phyloP scores from a whole-genome alignment of 257 asterid species.

The Marsdenia floribunda region DNA sequence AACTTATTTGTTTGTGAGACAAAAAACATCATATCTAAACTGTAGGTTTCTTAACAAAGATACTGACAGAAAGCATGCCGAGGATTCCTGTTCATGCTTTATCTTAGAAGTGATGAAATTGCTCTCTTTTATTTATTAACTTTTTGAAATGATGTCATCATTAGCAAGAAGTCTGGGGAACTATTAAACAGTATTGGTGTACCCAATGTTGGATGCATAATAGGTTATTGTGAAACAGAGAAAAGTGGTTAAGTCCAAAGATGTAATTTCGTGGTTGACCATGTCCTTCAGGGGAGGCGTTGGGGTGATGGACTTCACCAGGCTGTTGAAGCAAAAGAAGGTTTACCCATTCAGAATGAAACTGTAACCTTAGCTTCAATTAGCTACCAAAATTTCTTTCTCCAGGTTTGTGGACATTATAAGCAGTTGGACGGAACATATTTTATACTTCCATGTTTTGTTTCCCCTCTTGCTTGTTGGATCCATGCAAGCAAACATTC shows the following conservation, averaged over 20 bases:
- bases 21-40: not conserved
- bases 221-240: not conserved
- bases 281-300: constrained; percentile 71
- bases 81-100: not conserved
- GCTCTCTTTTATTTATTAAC: not conserved
- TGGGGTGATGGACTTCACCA: constrained; percentile 99
- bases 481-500: constrained; percentile 18
- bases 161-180: not conserved
- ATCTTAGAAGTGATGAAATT: not conserved
- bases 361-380: constrained; percentile 95
- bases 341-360: constrained; percentile 92
- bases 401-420: constrained; percentile 62
- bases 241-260: not conserved
- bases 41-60: not conserved
- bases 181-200: not conserved
- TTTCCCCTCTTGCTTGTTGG: constrained; percentile 6
- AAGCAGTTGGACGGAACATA: constrained; percentile 9
- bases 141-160: not conserved
- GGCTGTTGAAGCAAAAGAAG: constrained; percentile 99
- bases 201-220: not conserved
- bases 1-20: not conserved
- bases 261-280: constrained; percentile 8
- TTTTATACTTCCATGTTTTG: constrained; percentile 11
- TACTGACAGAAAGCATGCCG: not conserved
- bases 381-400: constrained; percentile 98